These are phyloP conservation scores for Gastrolobium bilobum DNA, from an alignment of 306 rosid species.

Conservation along the genomic window DNA sequence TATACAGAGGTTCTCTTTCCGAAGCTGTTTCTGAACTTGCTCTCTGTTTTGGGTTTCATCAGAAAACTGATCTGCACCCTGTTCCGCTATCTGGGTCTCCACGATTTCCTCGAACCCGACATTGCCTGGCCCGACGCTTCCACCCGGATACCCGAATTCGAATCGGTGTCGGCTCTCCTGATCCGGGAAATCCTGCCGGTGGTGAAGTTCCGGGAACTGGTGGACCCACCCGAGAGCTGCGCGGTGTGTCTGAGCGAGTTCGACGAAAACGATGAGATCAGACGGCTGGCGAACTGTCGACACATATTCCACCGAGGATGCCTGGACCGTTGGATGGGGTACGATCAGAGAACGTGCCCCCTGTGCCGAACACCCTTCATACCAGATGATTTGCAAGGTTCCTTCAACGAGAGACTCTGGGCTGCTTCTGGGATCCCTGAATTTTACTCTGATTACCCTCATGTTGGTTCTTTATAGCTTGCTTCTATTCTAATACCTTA, in stretches of 20 bases:
- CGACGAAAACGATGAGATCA: constrained; percentile 74
- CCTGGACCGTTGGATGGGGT: constrained; percentile 95
- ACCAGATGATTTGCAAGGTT: constrained; percentile 63
- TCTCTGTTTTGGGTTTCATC: constrained; percentile 67
- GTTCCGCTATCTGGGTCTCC: constrained; percentile 66
- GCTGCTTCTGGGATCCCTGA: constrained; percentile 83
- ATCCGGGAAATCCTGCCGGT: constrained; percentile 78
- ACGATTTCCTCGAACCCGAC: constrained; percentile 79
- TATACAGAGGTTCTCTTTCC: constrained; percentile 79
- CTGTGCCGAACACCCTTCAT: constrained; percentile 77
- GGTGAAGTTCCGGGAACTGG: constrained; percentile 71
- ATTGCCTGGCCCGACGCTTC: constrained; percentile 54
- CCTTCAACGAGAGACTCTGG: constrained; percentile 70
- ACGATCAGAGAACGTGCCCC: constrained; percentile 89
- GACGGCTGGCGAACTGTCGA: constrained; percentile 74
- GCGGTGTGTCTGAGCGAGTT: constrained; percentile 89
- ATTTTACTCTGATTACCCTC: constrained; percentile 56
- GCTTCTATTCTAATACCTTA: background rate
- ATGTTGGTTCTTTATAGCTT: constrained; percentile 41
- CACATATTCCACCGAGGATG: constrained; percentile 87
- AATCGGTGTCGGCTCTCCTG: constrained; percentile 66
- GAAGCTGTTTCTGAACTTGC: constrained; percentile 64
- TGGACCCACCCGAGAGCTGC: constrained; percentile 79
- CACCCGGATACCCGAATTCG: constrained; percentile 57
- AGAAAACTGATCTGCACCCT: constrained; percentile 58